Conservation (phyloP, 2,329 filamentous ascomycete species). For the Aspergillus chevalieri region DNA sequence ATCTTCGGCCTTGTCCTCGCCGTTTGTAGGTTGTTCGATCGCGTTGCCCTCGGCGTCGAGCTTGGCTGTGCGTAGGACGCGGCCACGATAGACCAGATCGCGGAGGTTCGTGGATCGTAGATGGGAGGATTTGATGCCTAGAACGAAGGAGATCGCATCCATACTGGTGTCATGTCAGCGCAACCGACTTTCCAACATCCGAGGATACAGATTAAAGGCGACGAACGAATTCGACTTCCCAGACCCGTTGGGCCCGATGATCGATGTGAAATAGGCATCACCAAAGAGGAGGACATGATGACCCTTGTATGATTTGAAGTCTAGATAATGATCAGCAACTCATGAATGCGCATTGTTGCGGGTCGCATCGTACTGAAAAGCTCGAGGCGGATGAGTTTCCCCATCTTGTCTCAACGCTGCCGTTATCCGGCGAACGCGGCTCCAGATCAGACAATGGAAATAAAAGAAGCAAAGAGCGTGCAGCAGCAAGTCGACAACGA, state of each 20-base stretch:
- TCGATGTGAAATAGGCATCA: slow-evolving; percentile 97
- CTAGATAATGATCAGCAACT: slow-evolving; percentile 42
- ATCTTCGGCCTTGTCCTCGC: slow-evolving; percentile 52
- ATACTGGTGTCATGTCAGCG: slow-evolving; percentile 55
- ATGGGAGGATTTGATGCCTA: slow-evolving; percentile 98
- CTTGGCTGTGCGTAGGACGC: slow-evolving; percentile 84
- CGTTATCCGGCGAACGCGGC: slow-evolving; percentile 20
- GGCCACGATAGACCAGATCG: slow-evolving; percentile 92
- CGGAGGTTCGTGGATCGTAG: slow-evolving; percentile 87
- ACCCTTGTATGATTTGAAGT: slow-evolving; percentile 99
- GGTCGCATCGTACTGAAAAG: slow-evolving; percentile 65
- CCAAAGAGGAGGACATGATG: slow-evolving; percentile 92
- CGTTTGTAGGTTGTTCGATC: slow-evolving; percentile 56
- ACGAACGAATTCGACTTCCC: slow-evolving; percentile 95
- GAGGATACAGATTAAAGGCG: neutral
- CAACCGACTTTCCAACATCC: neutral
- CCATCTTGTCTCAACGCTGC: slow-evolving; percentile 58
- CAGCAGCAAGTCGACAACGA: neutral
- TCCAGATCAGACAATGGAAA: slow-evolving; percentile 9
- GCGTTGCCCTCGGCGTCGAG: slow-evolving; percentile 80
- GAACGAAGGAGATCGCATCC: slow-evolving; percentile 98
- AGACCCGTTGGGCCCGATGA: slow-evolving; percentile 98
- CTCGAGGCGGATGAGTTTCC: slow-evolving; percentile 91
- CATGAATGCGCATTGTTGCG: slow-evolving; percentile 2
- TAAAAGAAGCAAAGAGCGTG: slow-evolving; percentile 4